These are phyloP conservation scores for Ganoderma meredithae DNA, from an alignment of 1,284 basidiomycete species.

Conservation along the genomic window DNA sequence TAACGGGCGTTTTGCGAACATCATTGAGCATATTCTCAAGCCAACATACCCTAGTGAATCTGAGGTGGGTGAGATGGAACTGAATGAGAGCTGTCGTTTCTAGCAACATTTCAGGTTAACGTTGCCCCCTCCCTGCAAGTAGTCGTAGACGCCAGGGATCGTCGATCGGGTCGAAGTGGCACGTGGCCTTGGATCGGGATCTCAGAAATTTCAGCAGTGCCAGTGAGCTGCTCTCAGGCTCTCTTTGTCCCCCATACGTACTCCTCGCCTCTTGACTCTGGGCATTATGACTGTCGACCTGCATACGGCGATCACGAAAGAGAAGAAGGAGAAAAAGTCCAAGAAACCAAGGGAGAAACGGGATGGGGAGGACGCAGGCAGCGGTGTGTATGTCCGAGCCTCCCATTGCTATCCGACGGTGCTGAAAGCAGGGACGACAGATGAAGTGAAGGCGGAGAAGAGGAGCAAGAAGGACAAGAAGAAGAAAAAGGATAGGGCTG, in stretches of 20 bases:
- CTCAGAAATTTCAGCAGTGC: slow-evolving; percentile 3
- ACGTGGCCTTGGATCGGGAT: background rate
- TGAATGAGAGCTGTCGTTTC: too few species aligned
- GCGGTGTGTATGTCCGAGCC: slow-evolving; percentile 39
- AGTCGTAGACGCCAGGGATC: too few species aligned
- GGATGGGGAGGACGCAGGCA: slow-evolving; percentile 26
- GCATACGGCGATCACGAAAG: background rate
- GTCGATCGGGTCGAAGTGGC: too few species aligned
- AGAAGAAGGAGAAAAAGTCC: slow-evolving; percentile 12
- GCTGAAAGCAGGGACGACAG: slow-evolving; percentile 6
- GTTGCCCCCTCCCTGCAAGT: too few species aligned
- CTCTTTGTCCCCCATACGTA: background rate
- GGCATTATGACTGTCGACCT: slow-evolving; percentile 22
- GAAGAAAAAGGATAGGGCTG: slow-evolving; percentile 21
- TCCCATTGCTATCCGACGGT: background rate
- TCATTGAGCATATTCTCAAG: too few species aligned
- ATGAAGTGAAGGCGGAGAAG: slow-evolving; percentile 16
- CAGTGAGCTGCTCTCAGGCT: too few species aligned
- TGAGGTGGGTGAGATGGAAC: too few species aligned
- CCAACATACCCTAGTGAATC: too few species aligned
- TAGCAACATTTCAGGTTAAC: too few species aligned
- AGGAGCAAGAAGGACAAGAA: slow-evolving; percentile 39
- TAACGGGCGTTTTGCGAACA: too few species aligned
- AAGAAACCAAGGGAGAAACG: slow-evolving; percentile 37
- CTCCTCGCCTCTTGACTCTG: background rate